Conservation (phyloP, 1,284 basidiomycete genomes). For the Sparassis latifolia region DNA sequence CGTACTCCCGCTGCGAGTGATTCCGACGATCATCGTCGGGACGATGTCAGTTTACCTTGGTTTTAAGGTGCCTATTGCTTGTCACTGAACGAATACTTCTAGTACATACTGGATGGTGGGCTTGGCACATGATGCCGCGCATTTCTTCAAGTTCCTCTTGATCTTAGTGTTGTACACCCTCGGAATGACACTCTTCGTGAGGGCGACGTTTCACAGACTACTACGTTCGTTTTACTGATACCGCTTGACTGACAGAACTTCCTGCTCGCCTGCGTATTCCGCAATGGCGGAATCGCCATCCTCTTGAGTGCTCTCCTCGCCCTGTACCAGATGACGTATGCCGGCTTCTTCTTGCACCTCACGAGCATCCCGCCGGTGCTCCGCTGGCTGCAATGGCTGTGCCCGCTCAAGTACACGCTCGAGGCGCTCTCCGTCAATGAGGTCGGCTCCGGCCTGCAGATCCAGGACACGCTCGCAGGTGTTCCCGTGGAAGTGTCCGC, state of each 20-base stretch:
- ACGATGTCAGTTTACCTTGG: conserved; percentile 51
- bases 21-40: conserved; percentile 79
- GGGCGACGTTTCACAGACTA: conserved; percentile 21
- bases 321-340: conserved; percentile 80
- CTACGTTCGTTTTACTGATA: not conserved
- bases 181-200: conserved; percentile 77
- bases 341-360: conserved; percentile 84
- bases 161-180: conserved; percentile 53
- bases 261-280: conserved; percentile 73
- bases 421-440: conserved; percentile 88
- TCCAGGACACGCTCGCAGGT: conserved; percentile 72
- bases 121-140: conserved; percentile 43
- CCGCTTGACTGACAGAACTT: conserved; percentile 59
- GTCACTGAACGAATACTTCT: conserved; percentile 7
- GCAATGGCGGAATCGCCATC: conserved; percentile 84
- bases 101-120: conserved; percentile 94
- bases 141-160: conserved; percentile 33
- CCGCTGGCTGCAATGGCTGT: conserved; percentile 83
- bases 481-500: conserved; percentile 79
- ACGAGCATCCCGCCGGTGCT: conserved; percentile 74
- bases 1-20: conserved; percentile 74
- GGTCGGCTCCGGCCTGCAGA: conserved; percentile 79
- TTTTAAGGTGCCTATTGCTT: not conserved
- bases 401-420: conserved; percentile 65
- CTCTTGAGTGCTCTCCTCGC: conserved; percentile 72